Evolutionary conservation across 768 basidiomycete genomes (phyloP).

Genomic region (Lactarius evosmus): DNA sequence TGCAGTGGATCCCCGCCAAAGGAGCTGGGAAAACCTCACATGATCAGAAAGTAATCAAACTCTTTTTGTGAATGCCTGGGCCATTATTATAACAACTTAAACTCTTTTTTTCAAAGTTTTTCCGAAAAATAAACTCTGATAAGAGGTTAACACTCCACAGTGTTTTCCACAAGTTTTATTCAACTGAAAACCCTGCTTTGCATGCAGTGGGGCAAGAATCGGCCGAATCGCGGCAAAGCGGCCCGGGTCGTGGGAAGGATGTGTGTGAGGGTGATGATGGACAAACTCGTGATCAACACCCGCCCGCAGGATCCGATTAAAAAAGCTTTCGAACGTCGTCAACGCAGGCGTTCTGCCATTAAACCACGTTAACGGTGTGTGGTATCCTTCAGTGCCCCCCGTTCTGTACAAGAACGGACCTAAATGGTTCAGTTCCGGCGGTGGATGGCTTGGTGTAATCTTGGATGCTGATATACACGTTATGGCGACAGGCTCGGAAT

Average conservation of each 20-base stretch:
- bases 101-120: too few species aligned
- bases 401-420: conserved; percentile 32
- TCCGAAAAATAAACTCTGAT: too few species aligned
- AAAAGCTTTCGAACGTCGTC: conserved; percentile 36
- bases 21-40: too few species aligned
- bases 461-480: conserved; percentile 41
- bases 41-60: too few species aligned
- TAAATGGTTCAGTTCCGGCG: conserved; percentile 32
- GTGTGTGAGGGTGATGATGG: background rate
- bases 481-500: conserved; percentile 39
- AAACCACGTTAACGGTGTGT: conserved; percentile 44
- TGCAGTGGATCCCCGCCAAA: too few species aligned
- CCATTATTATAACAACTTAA: too few species aligned
- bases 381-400: conserved; percentile 20
- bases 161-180: too few species aligned
- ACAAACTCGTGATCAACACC: conserved; percentile 23
- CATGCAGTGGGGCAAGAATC: too few species aligned
- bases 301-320: conserved; percentile 21
- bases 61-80: too few species aligned
- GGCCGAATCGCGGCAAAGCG: background rate
- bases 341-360: conserved; percentile 39
- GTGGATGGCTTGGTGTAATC: conserved; percentile 35
- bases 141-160: too few species aligned
- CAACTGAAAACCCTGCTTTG: too few species aligned
- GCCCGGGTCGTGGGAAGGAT: background rate